Conservation (phyloP, 495 filamentous ascomycete genomes). For the Penicillium maclennaniae region DNA sequence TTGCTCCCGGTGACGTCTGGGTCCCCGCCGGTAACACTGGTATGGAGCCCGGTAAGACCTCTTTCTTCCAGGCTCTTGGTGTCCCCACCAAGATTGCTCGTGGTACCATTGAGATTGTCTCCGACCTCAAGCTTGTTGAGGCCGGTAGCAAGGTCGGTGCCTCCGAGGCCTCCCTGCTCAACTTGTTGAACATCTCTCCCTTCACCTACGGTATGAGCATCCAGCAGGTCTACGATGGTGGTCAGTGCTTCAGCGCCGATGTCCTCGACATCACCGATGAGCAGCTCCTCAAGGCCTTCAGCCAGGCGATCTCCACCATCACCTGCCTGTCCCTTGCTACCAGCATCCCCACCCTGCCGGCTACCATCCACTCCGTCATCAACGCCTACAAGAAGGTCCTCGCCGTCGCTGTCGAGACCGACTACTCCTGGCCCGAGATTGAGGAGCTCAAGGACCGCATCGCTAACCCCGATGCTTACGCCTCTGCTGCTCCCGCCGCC, state of each 20-base stretch:
- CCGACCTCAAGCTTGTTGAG: conserved; percentile 96
- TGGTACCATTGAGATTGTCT: conserved; percentile 99
- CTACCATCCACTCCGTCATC: conserved; percentile 89
- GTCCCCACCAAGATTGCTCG: conserved; percentile 99
- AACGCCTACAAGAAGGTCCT: conserved; percentile 98
- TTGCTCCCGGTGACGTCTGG: conserved; percentile 87
- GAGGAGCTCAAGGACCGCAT: conserved; percentile 98
- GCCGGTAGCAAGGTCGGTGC: conserved; percentile 90
- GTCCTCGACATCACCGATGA: conserved; percentile 92
- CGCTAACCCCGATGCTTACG: conserved; percentile 95
- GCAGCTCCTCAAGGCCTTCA: conserved; percentile 83
- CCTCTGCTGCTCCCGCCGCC: conserved; percentile 69
- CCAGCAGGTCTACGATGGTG: conserved; percentile 90
- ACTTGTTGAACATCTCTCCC: conserved; percentile 99
- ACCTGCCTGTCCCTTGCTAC: conserved; percentile 83
- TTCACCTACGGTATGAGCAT: conserved; percentile 99
- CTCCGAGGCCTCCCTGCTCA: conserved; percentile 96
- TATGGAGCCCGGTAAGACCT: conserved; percentile 99
- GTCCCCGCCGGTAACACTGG: conserved; percentile 97
- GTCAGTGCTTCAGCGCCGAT: conserved; percentile 77
- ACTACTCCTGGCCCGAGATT: conserved; percentile 93
- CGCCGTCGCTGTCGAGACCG: conserved; percentile 84
- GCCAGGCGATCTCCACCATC: conserved; percentile 78
- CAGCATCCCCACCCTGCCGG: conserved; percentile 95
- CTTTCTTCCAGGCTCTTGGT: conserved; percentile 99